Evolutionary conservation across 345 rosid species (phyloP).

Genomic region (Nephelium lappaceum): DNA sequence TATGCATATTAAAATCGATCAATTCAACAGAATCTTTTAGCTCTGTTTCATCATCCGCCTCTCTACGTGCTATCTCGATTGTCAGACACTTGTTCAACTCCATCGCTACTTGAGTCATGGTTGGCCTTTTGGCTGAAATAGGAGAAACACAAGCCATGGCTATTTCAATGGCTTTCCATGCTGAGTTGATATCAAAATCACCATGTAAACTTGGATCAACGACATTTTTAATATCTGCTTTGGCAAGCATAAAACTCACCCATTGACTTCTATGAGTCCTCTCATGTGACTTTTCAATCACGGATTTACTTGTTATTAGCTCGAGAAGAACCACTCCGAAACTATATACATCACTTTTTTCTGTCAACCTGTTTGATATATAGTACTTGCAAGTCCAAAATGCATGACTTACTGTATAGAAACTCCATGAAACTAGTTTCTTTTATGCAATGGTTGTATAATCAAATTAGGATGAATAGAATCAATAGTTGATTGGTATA

Average conservation of each 20-base stretch:
- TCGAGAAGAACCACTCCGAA: slow-evolving; percentile 48
- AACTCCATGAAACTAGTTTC: neutral
- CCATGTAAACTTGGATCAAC: slow-evolving; percentile 43
- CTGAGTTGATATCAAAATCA: slow-evolving; percentile 34
- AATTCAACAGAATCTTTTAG: too few relatives aligned
- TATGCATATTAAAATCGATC: too few relatives aligned
- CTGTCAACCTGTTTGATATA: slow-evolving; percentile 31
- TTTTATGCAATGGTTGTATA: neutral
- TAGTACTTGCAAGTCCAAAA: slow-evolving; percentile 23
- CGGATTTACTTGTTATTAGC: slow-evolving; percentile 37
- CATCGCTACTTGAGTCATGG: slow-evolving; percentile 33
- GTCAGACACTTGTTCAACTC: slow-evolving; percentile 29
- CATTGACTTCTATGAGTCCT: slow-evolving; percentile 35
- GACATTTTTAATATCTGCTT: slow-evolving; percentile 42
- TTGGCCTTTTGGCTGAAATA: slow-evolving; percentile 35
- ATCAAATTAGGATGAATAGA: too few relatives aligned
- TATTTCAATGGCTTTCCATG: slow-evolving; percentile 42
- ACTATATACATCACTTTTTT: slow-evolving; percentile 49
- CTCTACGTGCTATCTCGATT: neutral
- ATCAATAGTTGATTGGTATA: too few relatives aligned
- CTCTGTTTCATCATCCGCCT: neutral
- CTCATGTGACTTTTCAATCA: slow-evolving; percentile 16
- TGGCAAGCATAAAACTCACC: slow-evolving; percentile 32
- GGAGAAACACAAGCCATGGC: slow-evolving; percentile 45
- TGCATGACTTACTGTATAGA: too few relatives aligned